Evolutionary conservation across 2,329 filamentous ascomycete genomes (phyloP).

Genomic region (Trichoderma sp.): DNA sequence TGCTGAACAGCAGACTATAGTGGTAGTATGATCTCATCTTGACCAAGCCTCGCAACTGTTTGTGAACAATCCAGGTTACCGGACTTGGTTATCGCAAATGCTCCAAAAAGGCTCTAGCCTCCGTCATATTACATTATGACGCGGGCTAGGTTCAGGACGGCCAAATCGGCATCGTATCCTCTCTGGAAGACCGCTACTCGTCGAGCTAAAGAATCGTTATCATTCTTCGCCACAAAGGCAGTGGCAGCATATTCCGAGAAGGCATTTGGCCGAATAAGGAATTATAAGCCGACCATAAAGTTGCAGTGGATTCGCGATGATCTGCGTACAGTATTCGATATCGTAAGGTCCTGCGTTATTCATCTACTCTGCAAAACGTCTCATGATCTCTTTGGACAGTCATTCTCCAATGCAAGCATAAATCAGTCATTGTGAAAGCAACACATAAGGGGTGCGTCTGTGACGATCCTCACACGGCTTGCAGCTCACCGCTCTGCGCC

Average conservation of each 20-base stretch:
- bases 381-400: not conserved
- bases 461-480: too few species aligned
- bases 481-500: not conserved
- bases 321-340: not conserved
- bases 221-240: not conserved
- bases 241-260: not conserved
- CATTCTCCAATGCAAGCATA: not conserved
- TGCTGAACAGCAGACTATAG: not conserved
- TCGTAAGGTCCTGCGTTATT: not conserved
- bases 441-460: not conserved
- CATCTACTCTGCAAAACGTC: not conserved
- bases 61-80: not conserved
- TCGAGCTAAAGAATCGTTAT: not conserved
- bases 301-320: not conserved
- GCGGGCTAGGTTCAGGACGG: too few species aligned
- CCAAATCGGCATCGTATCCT: not conserved
- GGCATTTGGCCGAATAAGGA: not conserved
- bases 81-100: not conserved
- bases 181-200: too few species aligned
- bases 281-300: not conserved
- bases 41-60: not conserved
- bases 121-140: not conserved
- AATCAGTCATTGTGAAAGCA: not conserved
- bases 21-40: not conserved
- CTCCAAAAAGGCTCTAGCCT: not conserved